These are phyloP conservation scores for Guadua angustifolia DNA, from an alignment of 176 grass and related monocot genomes.

Conservation along the genomic window DNA sequence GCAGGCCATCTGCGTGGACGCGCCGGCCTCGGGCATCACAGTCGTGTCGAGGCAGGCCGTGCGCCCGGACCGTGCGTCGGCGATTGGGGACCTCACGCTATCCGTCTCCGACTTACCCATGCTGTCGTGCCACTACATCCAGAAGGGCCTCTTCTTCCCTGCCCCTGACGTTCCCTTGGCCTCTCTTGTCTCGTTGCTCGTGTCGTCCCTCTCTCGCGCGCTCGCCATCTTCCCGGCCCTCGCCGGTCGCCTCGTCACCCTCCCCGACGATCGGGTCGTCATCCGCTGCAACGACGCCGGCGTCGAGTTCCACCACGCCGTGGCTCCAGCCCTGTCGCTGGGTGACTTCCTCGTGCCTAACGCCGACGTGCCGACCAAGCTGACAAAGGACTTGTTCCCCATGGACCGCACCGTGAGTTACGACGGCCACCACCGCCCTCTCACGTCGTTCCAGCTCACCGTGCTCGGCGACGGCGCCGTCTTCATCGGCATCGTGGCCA, in stretches of 20 bases:
- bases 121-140: conserved; percentile 99
- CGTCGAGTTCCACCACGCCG: conserved; percentile 72
- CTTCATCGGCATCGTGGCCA: conserved; percentile 80
- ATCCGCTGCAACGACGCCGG: conserved; percentile 84
- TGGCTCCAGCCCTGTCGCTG: conserved; percentile 52
- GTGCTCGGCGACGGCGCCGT: conserved; percentile 74
- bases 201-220: conserved; percentile 65
- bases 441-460: conserved; percentile 91
- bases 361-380: conserved; percentile 68
- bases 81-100: conserved; percentile 64
- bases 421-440: conserved; percentile 72
- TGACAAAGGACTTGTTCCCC: conserved; percentile 77
- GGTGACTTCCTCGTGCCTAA: conserved; percentile 55
- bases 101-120: conserved; percentile 97
- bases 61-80: conserved; percentile 54
- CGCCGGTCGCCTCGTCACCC: conserved; percentile 75
- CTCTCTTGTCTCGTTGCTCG: conserved; percentile 60
- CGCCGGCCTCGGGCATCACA: conserved; percentile 48
- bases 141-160: conserved; percentile 93
- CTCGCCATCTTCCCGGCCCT: conserved; percentile 67
- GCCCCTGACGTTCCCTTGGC: conserved; percentile 60
- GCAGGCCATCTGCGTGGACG: conserved; percentile 45
- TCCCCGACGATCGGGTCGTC: conserved; percentile 64
- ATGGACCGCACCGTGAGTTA: conserved; percentile 83
- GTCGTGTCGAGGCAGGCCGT: conserved; percentile 69